These are phyloP conservation scores for Trichomonascaceae sp. DNA, from an alignment of 1,139 yeast genomes.

Conservation along the genomic window DNA sequence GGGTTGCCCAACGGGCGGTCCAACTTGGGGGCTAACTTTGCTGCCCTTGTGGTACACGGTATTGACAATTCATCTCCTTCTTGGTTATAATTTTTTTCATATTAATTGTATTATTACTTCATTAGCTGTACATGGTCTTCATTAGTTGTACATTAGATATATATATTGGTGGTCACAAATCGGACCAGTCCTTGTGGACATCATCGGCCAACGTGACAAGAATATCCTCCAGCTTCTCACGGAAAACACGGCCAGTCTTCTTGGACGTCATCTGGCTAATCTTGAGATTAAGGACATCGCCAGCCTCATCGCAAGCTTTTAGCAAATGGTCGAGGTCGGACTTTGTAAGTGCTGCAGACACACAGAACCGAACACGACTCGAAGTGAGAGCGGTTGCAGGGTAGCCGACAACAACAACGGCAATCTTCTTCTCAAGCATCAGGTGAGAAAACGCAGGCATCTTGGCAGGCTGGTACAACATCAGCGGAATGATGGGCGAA, in stretches of 20 bases:
- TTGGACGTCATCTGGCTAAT: slow-evolving; percentile 32
- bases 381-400: slow-evolving; percentile 93
- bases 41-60: too few relatives aligned
- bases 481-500: slow-evolving; percentile 86
- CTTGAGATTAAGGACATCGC: slow-evolving; percentile 63
- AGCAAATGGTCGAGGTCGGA: slow-evolving; percentile 81
- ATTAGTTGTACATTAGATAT: slow-evolving; percentile 1
- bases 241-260: slow-evolving; percentile 40
- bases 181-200: slow-evolving; percentile 19
- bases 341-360: slow-evolving; percentile 83
- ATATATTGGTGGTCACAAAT: slow-evolving; percentile 1
- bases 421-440: slow-evolving; percentile 67
- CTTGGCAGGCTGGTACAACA: slow-evolving; percentile 80
- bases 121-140: not conserved
- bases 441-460: slow-evolving; percentile 87
- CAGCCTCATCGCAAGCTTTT: slow-evolving; percentile 61
- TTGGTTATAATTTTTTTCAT: too few relatives aligned
- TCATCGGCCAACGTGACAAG: slow-evolving; percentile 62
- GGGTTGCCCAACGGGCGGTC: too few relatives aligned
- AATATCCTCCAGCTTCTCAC: slow-evolving; percentile 70
- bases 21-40: too few relatives aligned
- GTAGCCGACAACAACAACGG: slow-evolving; percentile 92
- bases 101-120: too few relatives aligned
- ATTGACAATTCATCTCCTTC: too few relatives aligned
- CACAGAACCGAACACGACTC: slow-evolving; percentile 86